phyloP scores from a whole-genome alignment of 371 early-diverging fungal species.

The Mucor irregularis region DNA sequence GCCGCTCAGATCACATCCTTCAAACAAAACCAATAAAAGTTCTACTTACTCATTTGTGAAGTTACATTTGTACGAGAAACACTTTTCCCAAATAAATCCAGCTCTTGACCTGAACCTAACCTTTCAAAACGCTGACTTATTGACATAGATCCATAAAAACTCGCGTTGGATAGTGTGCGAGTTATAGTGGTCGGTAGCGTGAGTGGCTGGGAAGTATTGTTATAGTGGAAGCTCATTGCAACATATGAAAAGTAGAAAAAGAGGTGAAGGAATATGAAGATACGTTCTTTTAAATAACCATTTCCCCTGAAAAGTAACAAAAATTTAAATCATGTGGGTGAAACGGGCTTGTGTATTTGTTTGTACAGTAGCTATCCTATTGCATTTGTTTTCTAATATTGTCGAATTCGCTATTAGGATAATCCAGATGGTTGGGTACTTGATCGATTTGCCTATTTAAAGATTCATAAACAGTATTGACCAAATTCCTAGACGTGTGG shows the following conservation, averaged over 20 bases:
- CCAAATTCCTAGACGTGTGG: conserved; percentile 43
- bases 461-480: conserved; percentile 38
- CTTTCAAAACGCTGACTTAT: conserved; percentile 23
- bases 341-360: too few relatives aligned
- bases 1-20: neutral
- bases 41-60: conserved; percentile 40
- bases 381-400: conserved; percentile 41
- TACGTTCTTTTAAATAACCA: too few relatives aligned
- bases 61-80: conserved; percentile 29
- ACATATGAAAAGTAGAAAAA: neutral
- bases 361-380: neutral
- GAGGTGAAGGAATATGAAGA: neutral
- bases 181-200: conserved; percentile 2
- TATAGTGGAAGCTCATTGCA: neutral
- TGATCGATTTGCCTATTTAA: conserved; percentile 43
- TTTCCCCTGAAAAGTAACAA: neutral
- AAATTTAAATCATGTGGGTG: neutral
- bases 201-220: neutral
- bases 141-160: conserved; percentile 9
- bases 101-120: conserved; percentile 36
- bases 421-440: conserved; percentile 46
- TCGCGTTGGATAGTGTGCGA: conserved; percentile 3
- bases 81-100: conserved; percentile 41
- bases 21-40: neutral
- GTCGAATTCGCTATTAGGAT: conserved; percentile 50